Conservation (phyloP, 2,329 filamentous ascomycete species). For the Ceratocystis ficicola region DNA sequence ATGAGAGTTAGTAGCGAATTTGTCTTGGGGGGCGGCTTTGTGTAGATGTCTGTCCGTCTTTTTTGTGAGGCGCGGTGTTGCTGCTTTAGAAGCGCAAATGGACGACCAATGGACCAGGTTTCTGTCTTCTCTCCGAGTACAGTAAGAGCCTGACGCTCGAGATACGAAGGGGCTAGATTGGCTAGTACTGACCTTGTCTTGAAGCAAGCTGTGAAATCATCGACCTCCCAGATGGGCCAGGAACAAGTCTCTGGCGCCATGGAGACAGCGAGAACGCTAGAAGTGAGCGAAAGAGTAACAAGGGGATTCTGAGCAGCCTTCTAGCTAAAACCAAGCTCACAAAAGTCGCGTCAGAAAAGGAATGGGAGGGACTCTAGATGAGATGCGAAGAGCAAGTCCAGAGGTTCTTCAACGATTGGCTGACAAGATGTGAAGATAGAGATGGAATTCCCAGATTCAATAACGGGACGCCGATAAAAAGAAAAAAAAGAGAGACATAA, state of each 20-base stretch:
- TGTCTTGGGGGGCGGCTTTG: neutral
- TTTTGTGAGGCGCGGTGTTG: neutral
- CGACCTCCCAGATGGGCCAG: slow-evolving; percentile 49
- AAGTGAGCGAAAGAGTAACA: neutral
- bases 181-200: slow-evolving; percentile 49
- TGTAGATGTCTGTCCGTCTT: neutral
- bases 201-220: slow-evolving; percentile 54
- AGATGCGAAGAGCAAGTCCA: neutral
- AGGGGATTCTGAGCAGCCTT: neutral
- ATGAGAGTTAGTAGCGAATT: neutral
- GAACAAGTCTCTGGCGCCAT: slow-evolving; percentile 24
- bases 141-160: no score
- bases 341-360: slow-evolving; percentile 4
- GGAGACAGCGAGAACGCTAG: neutral
- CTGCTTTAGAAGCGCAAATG: neutral
- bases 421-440: neutral
- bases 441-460: slow-evolving; percentile 3
- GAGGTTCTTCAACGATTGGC: neutral
- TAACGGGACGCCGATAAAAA: slow-evolving; percentile 4
- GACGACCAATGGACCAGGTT: slow-evolving; percentile 5
- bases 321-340: slow-evolving; percentile 5
- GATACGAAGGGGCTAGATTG: neutral
- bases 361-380: neutral
- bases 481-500: neutral
- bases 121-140: neutral